These are phyloP conservation scores for Parsonsia alboflavescens DNA, from an alignment of 257 asterid species.

Conservation along the genomic window DNA sequence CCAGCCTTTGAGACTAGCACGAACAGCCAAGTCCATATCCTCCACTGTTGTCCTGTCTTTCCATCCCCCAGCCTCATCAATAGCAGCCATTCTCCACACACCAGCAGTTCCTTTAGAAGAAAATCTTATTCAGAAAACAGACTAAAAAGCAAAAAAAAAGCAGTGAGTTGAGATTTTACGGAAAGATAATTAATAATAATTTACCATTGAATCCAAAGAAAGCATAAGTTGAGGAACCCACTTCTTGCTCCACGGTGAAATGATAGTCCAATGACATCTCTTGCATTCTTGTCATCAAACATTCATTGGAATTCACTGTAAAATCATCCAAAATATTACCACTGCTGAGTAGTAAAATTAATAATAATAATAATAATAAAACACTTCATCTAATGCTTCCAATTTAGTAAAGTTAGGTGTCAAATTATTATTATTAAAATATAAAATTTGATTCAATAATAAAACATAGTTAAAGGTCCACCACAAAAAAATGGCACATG, in stretches of 20 bases:
- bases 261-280: constrained; percentile 97
- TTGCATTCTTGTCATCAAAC: constrained; percentile 97
- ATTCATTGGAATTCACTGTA: constrained; percentile 88
- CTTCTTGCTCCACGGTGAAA: constrained; percentile 96
- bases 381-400: background rate
- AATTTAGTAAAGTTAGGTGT: background rate
- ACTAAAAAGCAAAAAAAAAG: background rate
- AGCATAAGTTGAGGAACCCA: constrained; percentile 85
- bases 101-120: constrained; percentile 73
- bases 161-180: background rate
- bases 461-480: constrained; percentile 35
- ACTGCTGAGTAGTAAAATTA: too few relatives aligned
- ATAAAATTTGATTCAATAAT: background rate
- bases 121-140: background rate
- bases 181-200: too few relatives aligned
- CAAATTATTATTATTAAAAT: background rate
- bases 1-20: constrained; percentile 94
- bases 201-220: constrained; percentile 96
- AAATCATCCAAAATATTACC: constrained; percentile 9
- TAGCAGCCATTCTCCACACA: constrained; percentile 89
- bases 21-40: constrained; percentile 98
- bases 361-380: too few relatives aligned
- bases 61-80: constrained; percentile 99
- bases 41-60: constrained; percentile 91
- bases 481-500: constrained; percentile 41